These are phyloP conservation scores for Monosporascus ibericus DNA, from an alignment of 2,329 filamentous ascomycete species.

Conservation along the genomic window DNA sequence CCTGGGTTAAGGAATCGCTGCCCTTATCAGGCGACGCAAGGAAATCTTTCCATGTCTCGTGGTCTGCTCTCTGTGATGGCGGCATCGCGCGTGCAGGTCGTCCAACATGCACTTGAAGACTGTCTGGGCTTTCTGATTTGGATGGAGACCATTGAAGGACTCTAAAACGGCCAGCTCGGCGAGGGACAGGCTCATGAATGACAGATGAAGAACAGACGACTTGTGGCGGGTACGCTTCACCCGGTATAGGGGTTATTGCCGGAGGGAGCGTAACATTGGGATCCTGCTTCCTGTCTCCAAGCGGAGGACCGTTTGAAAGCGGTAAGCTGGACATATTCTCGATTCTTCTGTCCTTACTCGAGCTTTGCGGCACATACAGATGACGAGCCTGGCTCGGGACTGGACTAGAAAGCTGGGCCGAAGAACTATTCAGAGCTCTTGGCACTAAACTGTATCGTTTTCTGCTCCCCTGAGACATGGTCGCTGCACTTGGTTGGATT, in stretches of 20 bases:
- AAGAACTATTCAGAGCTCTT: conserved; percentile 2
- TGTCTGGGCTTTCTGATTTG: conserved; percentile 13
- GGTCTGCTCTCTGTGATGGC: conserved; percentile 15
- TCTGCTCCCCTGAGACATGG: conserved; percentile 9
- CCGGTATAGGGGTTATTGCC: not conserved
- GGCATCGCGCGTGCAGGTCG: conserved; percentile 10
- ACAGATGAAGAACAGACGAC: conserved; percentile 17
- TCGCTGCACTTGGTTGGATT: conserved; percentile 16
- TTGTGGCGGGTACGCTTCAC: conserved; percentile 3
- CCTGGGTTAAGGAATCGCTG: not conserved
- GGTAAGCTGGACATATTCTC: not conserved
- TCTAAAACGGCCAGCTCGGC: conserved; percentile 11
- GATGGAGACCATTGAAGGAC: conserved; percentile 21
- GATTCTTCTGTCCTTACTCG: not conserved
- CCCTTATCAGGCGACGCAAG: conserved; percentile 5
- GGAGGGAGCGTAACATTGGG: too few relatives aligned
- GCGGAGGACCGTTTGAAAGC: not conserved
- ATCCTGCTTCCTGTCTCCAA: not conserved
- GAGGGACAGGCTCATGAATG: conserved; percentile 20
- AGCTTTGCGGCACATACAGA: not conserved
- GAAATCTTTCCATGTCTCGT: conserved; percentile 16
- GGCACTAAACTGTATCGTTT: conserved; percentile 11
- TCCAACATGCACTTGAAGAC: conserved; percentile 21
- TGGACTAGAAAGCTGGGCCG: conserved; percentile 7
- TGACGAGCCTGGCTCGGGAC: conserved; percentile 9